A percentile compares a stretch with the other conserved stretches of the same genome.
phyloP scores from a whole-genome alignment of 2,329 filamentous ascomycete genomes.

The Madurella fahalii region DNA sequence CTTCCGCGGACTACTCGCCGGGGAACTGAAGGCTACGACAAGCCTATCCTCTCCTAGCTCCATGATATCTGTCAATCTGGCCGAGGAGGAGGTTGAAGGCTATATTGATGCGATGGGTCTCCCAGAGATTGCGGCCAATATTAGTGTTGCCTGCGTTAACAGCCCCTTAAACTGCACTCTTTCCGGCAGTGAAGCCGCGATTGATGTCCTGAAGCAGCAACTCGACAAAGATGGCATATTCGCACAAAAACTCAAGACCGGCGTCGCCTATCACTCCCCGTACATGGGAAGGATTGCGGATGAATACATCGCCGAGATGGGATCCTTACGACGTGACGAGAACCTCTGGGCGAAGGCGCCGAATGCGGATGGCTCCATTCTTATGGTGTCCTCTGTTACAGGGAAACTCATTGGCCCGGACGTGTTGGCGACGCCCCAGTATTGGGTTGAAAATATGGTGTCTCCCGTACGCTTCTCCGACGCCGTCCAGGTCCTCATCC shows the following conservation, averaged over 20 bases:
- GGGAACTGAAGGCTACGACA: neutral
- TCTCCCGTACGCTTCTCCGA: slow-evolving; percentile 32
- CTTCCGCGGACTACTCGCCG: neutral
- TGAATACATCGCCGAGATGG: neutral
- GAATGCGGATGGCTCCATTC: neutral
- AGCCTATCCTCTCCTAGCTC: too few relatives aligned
- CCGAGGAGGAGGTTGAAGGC: neutral
- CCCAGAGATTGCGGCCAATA: too few relatives aligned
- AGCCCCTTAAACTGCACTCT: neutral
- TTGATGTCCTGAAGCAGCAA: slow-evolving; percentile 25
- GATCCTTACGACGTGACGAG: neutral
- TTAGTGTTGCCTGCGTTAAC: neutral
- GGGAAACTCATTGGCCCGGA: neutral
- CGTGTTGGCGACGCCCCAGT: neutral
- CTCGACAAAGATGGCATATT: neutral
- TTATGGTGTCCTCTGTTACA: neutral
- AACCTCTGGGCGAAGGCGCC: too few relatives aligned
- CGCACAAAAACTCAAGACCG: neutral
- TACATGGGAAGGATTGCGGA: neutral
- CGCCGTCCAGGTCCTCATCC: slow-evolving; percentile 23
- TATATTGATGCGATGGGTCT: neutral
- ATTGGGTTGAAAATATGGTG: slow-evolving; percentile 35
- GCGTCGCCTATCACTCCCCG: slow-evolving; percentile 35
- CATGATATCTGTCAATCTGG: neutral
- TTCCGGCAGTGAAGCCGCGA: neutral